phyloP scores from a whole-genome alignment of 2,329 filamentous ascomycete species.

The Erysiphe pulchra region DNA sequence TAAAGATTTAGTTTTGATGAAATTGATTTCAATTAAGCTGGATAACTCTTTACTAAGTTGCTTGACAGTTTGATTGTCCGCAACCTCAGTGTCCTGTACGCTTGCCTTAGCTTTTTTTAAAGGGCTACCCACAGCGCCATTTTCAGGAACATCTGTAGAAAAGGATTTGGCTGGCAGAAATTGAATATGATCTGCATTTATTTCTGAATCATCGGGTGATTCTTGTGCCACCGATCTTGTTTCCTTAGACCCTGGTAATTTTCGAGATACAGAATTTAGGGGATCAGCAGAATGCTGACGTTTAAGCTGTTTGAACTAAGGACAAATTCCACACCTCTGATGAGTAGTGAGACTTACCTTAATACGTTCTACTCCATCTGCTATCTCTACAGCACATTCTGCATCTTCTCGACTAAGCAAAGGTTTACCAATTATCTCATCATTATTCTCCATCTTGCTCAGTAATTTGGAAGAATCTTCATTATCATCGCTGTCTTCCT shows the following conservation, averaged over 20 bases:
- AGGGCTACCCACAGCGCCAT: conserved; percentile 35
- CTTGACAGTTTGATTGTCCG: neutral
- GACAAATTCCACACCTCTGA: neutral
- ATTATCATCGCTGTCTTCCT: conserved; percentile 25
- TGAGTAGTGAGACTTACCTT: conserved; percentile 26
- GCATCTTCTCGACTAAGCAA: conserved; percentile 45
- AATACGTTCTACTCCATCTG: conserved; percentile 60
- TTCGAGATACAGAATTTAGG: conserved; percentile 21
- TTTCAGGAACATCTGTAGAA: conserved; percentile 19
- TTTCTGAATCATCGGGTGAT: conserved; percentile 16
- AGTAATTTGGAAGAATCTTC: conserved; percentile 40
- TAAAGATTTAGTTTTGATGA: neutral
- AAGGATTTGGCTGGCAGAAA: conserved; percentile 15
- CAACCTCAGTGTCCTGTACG: conserved; percentile 19
- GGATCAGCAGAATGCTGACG: conserved; percentile 53
- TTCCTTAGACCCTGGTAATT: conserved; percentile 21
- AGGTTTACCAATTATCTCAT: conserved; percentile 32
- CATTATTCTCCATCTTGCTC: conserved; percentile 36
- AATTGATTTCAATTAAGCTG: neutral
- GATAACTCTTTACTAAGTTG: neutral
- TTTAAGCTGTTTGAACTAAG: conserved; percentile 37
- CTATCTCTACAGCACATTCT: conserved; percentile 45
- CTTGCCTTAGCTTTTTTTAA: conserved; percentile 52
- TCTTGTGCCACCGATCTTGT: conserved; percentile 18
- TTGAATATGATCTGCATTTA: conserved; percentile 12